These are phyloP conservation scores for Neonectria neomacrospora DNA, from an alignment of 2,329 filamentous ascomycete species.

Conservation along the genomic window DNA sequence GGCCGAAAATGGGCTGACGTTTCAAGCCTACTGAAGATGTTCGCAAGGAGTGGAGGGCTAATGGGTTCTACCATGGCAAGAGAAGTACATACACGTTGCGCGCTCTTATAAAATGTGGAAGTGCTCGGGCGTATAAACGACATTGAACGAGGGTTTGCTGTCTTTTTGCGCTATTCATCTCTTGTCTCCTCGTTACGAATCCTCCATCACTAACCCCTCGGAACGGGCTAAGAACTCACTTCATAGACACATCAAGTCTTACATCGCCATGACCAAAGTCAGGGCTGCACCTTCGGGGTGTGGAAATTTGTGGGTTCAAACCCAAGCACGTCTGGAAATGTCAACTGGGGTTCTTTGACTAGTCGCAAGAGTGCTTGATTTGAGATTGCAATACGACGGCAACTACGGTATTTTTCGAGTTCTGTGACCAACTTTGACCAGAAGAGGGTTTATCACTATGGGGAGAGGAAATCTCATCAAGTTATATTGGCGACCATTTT, in stretches of 20 bases:
- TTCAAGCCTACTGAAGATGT: no score
- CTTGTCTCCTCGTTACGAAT: background rate
- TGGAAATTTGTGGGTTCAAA: no score
- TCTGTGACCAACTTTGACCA: background rate
- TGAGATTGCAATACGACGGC: background rate
- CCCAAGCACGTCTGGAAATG: background rate
- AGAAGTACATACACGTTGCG: background rate
- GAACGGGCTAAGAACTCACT: background rate
- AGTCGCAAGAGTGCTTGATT: background rate
- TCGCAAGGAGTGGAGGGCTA: no score
- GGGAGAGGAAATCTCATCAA: background rate
- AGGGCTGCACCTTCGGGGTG: no score
- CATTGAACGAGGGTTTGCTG: background rate
- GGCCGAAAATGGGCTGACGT: background rate
- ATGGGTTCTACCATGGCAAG: background rate
- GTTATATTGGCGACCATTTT: background rate
- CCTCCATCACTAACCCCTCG: background rate
- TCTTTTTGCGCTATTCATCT: background rate
- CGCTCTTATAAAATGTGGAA: background rate
- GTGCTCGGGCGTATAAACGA: background rate
- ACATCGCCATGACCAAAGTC: background rate
- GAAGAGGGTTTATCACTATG: background rate
- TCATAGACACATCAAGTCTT: background rate
- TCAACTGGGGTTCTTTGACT: background rate
- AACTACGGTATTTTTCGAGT: background rate